These are phyloP conservation scores for Hypholoma sublateritium DNA, from an alignment of 768 basidiomycete genomes.

Conservation along the genomic window DNA sequence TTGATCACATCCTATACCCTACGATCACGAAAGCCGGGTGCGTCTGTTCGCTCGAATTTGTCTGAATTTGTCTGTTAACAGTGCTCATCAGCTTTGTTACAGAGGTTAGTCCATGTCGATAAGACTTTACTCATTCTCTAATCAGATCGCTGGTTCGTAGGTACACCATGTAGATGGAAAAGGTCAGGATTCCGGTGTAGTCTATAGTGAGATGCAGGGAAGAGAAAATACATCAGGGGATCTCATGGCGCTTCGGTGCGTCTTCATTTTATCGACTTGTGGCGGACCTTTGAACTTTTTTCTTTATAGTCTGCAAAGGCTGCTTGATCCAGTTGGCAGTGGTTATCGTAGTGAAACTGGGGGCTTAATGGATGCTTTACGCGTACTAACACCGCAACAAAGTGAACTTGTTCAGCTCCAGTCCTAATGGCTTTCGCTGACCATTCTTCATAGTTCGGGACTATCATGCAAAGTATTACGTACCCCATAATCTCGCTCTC, in stretches of 20 bases:
- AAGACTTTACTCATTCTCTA: background rate
- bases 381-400: conserved; percentile 83
- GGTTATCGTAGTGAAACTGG: conserved; percentile 97
- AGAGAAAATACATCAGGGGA: conserved; percentile 91
- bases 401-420: conserved; percentile 45
- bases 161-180: conserved; percentile 94
- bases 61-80: background rate
- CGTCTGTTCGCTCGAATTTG: conserved; percentile 25
- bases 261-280: conserved; percentile 13
- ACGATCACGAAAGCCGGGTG: conserved; percentile 88
- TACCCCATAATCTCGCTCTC: conserved; percentile 89
- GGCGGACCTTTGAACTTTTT: background rate
- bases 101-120: conserved; percentile 40
- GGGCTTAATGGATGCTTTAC: conserved; percentile 89
- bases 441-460: conserved; percentile 61
- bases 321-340: conserved; percentile 78
- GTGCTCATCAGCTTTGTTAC: conserved; percentile 48
- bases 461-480: conserved; percentile 88
- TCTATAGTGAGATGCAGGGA: conserved; percentile 97
- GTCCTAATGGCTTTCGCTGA: conserved; percentile 3
- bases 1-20: conserved; percentile 97
- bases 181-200: conserved; percentile 92
- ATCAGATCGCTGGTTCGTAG: conserved; percentile 31
- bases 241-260: conserved; percentile 83
- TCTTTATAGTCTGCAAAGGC: conserved; percentile 62